phyloP scores from a whole-genome alignment of 495 filamentous ascomycete genomes.

The Beverwykella pulmonaria region DNA sequence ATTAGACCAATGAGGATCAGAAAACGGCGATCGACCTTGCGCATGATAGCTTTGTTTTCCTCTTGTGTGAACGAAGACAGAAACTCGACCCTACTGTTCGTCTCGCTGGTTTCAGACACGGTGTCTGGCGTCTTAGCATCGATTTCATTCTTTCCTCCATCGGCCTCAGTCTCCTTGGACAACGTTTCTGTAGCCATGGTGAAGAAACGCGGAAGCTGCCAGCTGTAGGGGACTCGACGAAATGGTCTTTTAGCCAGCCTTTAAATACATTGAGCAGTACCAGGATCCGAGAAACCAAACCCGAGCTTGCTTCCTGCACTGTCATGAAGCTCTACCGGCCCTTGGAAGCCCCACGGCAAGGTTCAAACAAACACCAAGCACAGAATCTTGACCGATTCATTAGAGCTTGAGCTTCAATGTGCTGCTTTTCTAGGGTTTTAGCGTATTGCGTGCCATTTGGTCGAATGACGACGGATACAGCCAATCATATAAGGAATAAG shows the following conservation, averaged over 20 bases:
- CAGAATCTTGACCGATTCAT: not conserved
- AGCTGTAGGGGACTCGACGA: not conserved
- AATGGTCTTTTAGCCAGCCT: not conserved
- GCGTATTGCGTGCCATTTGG: not conserved
- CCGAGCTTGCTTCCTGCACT: not conserved
- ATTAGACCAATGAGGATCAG: constrained; percentile 43
- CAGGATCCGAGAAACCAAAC: not conserved
- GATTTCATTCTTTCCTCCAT: not conserved
- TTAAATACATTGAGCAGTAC: not conserved
- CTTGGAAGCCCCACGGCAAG: not conserved
- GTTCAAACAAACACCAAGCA: not conserved
- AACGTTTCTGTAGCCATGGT: not conserved
- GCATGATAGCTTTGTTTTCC: constrained; percentile 42
- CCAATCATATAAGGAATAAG: not conserved
- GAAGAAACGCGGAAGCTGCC: not conserved
- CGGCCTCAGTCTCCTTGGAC: not conserved
- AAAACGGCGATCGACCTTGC: constrained; percentile 45
- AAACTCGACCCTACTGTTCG: constrained; percentile 24
- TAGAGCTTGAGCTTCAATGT: not conserved
- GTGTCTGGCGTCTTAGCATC: not conserved
- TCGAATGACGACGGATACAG: not conserved
- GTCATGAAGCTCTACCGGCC: not conserved
- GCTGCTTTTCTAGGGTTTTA: not conserved
- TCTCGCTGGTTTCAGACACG: not conserved
- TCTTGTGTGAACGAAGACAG: constrained; percentile 34